Conservation (phyloP, 768 basidiomycete genomes). For the Hydnum rufescens region DNA sequence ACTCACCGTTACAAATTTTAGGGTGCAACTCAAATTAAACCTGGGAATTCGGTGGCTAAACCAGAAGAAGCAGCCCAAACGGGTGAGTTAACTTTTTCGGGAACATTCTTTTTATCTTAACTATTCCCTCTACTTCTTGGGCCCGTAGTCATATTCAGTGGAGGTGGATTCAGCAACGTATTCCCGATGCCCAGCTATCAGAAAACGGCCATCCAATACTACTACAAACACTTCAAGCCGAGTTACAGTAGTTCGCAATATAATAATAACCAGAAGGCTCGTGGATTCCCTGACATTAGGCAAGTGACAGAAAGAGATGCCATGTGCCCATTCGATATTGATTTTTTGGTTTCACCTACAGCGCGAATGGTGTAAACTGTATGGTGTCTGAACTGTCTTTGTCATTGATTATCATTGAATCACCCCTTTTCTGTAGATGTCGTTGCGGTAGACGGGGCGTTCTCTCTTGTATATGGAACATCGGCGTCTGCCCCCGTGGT, state of each 20-base stretch:
- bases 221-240: conserved; percentile 19
- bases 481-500: conserved; percentile 40
- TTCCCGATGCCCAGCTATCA: conserved; percentile 26
- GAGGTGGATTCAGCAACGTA: conserved; percentile 25
- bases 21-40: conserved; percentile 24
- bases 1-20: no score
- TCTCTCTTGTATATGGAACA: conserved; percentile 28
- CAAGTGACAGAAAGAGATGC: neutral
- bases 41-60: conserved; percentile 16
- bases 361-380: neutral
- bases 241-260: conserved; percentile 17
- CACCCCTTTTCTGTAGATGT: no score
- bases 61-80: conserved; percentile 23
- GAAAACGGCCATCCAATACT: conserved; percentile 15
- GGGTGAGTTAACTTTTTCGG: no score
- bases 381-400: no score
- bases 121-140: no score
- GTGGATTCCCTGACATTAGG: conserved; percentile 11
- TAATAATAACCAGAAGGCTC: conserved; percentile 15
- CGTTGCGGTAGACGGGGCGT: conserved; percentile 8
- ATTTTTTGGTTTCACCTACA: neutral
- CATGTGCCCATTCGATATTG: neutral
- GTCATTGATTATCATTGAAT: no score
- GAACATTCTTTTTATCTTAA: no score
- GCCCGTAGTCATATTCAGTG: conserved; percentile 23